Base-by-base conservation (phyloP, 768 basidiomycete species). In the Cyclocybe aegerita region DNA sequence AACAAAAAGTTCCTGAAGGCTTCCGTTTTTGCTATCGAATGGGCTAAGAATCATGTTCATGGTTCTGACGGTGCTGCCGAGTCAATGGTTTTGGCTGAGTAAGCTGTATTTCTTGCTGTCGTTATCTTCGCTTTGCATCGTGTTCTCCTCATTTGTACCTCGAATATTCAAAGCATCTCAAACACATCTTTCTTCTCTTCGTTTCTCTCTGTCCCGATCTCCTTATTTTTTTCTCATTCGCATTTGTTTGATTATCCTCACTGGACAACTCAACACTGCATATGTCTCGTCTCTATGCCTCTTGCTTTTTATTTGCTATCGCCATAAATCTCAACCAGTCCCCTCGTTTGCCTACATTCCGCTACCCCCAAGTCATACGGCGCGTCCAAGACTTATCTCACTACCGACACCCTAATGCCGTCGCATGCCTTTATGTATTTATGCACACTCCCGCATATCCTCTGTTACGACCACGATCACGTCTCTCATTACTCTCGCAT, bases 1-100 rank as follows among this genome's bases (percentile, higher is more conserved):
- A 82, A 90, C 79, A 97, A 95, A 85, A 95, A 93, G 71, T 98
- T 97, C 81, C 83, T 98, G 66, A 93, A 96, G 70, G 96, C 89
- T 30, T 86, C 88, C 14, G 67, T 80, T 35, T 91, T 84, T 62
- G 89, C 89, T 38, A 77, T 88, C 62, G 80, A 87, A 49, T 89
- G 86, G 86, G 86, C 88, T 39, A 80, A 74, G 58, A 70, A 65
- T 36, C 76, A 83, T 64, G 57, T 72, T 59, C 65, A 61, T 45
- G 73, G 61, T 49, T 68, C 70, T 32, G 60, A 64, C 43, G 58
- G 63, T 41, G 59, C 61, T 39, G 60, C 66, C 29, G 77, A 77
- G 59, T 66, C 65, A 41, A 79, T 79, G 77, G 67, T 73, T 53
- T 67, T 79, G 52, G 70, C 71, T 57, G 73, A 73, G 60, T 77